Evolutionary conservation across 192 early-diverging fungal species (phyloP).

Genomic region (Backusella tarrabulga): DNA sequence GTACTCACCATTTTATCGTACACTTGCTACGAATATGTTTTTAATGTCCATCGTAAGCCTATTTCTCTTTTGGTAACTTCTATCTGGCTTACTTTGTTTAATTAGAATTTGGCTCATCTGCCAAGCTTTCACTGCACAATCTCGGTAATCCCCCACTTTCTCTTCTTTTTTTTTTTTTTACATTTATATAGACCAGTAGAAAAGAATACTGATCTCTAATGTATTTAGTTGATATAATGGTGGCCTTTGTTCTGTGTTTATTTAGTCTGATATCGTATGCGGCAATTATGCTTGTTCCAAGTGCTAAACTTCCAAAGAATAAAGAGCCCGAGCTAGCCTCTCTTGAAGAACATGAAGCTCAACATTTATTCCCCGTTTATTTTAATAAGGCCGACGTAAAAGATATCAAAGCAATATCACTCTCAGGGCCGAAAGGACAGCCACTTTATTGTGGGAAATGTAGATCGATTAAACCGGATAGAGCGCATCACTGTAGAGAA

Average conservation of each 20-base stretch:
- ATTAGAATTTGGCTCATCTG: neutral
- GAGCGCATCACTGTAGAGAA: conserved; percentile 51
- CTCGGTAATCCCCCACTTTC: neutral
- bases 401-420: neutral
- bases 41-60: conserved; percentile 25
- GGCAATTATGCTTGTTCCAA: neutral
- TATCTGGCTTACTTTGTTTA: neutral
- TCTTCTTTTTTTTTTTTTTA: neutral
- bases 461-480: conserved; percentile 39
- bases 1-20: conserved; percentile 14
- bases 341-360: neutral
- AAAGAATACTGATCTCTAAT: neutral
- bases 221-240: neutral
- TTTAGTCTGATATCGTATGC: neutral
- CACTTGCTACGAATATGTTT: conserved; percentile 25
- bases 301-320: neutral
- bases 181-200: neutral
- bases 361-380: neutral
- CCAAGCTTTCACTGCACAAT: neutral
- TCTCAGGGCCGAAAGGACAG: conserved; percentile 12
- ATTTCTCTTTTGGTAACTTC: neutral
- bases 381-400: neutral
- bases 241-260: neutral
- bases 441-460: conserved; percentile 26
- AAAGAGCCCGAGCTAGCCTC: neutral